A percentile compares a stretch with the other conserved stretches of the same genome.
phyloP scores from a whole-genome alignment of 352 stramenopile species.

The Phytophthora podocarpi region DNA sequence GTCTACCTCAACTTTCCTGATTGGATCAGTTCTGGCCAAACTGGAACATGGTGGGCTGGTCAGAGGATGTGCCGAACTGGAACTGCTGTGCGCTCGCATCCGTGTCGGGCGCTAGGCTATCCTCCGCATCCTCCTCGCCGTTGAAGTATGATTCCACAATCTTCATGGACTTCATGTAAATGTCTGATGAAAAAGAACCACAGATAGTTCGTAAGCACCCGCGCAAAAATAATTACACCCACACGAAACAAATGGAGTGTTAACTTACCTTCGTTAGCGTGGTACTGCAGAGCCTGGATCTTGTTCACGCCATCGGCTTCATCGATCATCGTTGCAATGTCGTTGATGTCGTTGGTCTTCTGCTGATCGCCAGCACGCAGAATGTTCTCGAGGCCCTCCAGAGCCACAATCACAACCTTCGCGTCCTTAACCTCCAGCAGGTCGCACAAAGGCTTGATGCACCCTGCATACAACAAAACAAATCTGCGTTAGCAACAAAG shows the following conservation, averaged over 20 bases:
- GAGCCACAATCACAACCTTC: constrained; percentile 98
- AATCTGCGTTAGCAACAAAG: constrained; percentile 9
- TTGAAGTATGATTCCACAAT: constrained; percentile 99
- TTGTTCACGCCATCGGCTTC: constrained; percentile 97
- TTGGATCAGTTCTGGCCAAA: constrained; percentile 74
- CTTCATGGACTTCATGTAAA: constrained; percentile 95
- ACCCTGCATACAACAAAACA: constrained; percentile 54
- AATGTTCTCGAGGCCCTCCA: constrained; percentile 99
- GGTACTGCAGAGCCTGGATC: constrained; percentile 98
- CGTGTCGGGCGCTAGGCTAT: constrained; percentile 72
- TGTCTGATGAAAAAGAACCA: constrained; percentile 49
- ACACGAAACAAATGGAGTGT: constrained; percentile 6
- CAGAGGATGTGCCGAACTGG: constrained; percentile 66
- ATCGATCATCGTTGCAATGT: constrained; percentile 95
- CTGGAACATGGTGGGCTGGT: constrained; percentile 83
- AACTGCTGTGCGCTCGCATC: constrained; percentile 82
- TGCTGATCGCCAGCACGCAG: constrained; percentile 89
- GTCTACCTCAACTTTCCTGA: constrained; percentile 26
- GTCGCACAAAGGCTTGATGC: constrained; percentile 97
- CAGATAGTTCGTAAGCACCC: constrained; percentile 33
- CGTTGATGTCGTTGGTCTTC: constrained; percentile 89
- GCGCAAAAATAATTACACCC: constrained; percentile 22
- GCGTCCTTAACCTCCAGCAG: constrained; percentile 96
- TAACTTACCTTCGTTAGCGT: constrained; percentile 95
- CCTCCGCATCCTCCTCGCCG: constrained; percentile 96